A percentile compares a stretch with the other conserved stretches of the same genome.
phyloP scores from a whole-genome alignment of 192 early-diverging fungal species.

The Backusella parvicylindrica region DNA sequence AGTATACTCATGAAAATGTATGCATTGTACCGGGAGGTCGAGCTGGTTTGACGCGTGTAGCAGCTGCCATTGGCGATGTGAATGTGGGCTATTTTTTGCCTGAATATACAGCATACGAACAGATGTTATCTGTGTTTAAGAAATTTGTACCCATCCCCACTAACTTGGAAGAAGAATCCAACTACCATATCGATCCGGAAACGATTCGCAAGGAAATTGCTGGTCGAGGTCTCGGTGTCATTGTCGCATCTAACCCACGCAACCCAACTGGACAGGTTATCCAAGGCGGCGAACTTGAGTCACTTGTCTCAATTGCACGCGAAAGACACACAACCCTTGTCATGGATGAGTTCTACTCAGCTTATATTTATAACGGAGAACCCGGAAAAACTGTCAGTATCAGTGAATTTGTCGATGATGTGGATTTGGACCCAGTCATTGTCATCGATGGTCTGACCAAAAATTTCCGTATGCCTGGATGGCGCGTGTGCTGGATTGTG shows the following conservation, averaged over 20 bases:
- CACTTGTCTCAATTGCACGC: constrained; percentile 36
- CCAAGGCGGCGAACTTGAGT: constrained; percentile 38
- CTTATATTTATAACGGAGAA: constrained; percentile 47
- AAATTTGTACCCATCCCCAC: constrained; percentile 56
- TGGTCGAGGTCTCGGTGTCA: constrained; percentile 43
- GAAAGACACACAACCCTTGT: constrained; percentile 45
- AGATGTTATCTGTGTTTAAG: constrained; percentile 44
- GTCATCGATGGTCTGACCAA: constrained; percentile 47
- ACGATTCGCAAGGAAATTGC: constrained; percentile 41
- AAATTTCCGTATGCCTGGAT: constrained; percentile 54
- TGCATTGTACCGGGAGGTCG: constrained; percentile 58
- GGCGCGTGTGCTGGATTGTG: constrained; percentile 55
- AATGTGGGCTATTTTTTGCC: constrained; percentile 58
- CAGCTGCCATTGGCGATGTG: constrained; percentile 44
- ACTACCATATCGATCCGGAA: constrained; percentile 45
- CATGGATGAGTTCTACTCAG: constrained; percentile 54
- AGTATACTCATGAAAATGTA: constrained; percentile 52
- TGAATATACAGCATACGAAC: constrained; percentile 47
- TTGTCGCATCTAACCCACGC: constrained; percentile 50
- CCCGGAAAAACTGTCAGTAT: constrained; percentile 40
- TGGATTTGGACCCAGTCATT: constrained; percentile 47
- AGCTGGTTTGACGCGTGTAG: constrained; percentile 52
- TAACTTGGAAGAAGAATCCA: constrained; percentile 36
- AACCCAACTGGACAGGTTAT: constrained; percentile 53
- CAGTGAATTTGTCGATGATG: constrained; percentile 46